Percentiles rank a stretch among this genome's conserved stretches.
Evolutionary conservation across 345 rosid genomes (phyloP).

Genomic region (Sapria himalayana): DNA sequence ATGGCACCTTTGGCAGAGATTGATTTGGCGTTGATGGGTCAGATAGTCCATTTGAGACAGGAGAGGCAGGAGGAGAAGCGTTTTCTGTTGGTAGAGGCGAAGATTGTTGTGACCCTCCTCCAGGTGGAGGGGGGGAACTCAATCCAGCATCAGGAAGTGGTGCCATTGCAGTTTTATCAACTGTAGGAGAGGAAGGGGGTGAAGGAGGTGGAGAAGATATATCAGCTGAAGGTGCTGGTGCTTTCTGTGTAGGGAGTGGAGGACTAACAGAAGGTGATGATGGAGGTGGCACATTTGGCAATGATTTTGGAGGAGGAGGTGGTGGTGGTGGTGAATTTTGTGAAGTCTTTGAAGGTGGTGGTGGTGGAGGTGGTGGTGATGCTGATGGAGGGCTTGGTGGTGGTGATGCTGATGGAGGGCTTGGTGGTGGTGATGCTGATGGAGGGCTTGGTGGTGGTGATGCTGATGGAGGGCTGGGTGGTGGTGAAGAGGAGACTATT

Average conservation of each 20-base stretch:
- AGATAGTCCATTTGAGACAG: slow-evolving; percentile 1
- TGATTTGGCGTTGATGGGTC: not conserved
- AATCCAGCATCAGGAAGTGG: slow-evolving; percentile 4
- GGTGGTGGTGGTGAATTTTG: slow-evolving; percentile 10
- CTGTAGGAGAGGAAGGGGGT: slow-evolving; percentile 4
- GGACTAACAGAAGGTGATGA: slow-evolving; percentile 12
- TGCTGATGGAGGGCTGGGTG: slow-evolving; percentile 5
- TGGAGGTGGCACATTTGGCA: slow-evolving; percentile 5
- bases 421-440: slow-evolving; percentile 1
- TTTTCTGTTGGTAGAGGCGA: slow-evolving; percentile 4
- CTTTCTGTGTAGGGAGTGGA: slow-evolving; percentile 11
- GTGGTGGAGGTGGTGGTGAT: not conserved
- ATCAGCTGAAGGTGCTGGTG: slow-evolving; percentile 15
- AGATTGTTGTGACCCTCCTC: not conserved
- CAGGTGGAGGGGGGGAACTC: slow-evolving; percentile 2
- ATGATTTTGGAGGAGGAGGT: not conserved
- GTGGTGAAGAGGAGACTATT: slow-evolving; percentile 8
- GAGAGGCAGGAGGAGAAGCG: slow-evolving; percentile 5
- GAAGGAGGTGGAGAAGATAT: slow-evolving; percentile 9
- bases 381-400: not conserved
- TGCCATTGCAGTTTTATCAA: not conserved
- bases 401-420: slow-evolving; percentile 1
- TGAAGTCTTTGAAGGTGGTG: not conserved
- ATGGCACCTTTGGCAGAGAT: slow-evolving; percentile 10
- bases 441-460: slow-evolving; percentile 9